Conservation (phyloP, 805 yeast genomes). For the Cyberlindnera sargentensis region DNA sequence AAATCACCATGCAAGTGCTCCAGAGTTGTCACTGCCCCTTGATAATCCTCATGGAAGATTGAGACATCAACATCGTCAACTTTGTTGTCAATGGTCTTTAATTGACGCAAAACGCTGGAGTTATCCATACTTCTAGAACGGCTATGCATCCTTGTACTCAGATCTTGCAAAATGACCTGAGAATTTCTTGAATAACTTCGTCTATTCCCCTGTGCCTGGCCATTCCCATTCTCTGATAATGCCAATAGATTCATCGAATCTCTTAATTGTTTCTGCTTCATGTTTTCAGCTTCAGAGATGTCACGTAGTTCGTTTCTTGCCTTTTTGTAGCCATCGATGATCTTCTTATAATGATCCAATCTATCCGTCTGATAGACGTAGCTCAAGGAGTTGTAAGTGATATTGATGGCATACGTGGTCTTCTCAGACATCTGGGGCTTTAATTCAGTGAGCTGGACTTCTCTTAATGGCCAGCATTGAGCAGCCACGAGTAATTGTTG, state of each 20-base stretch:
- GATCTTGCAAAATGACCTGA: constrained; percentile 41
- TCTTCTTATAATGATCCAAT: constrained; percentile 46
- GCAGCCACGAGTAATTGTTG: constrained; percentile 50
- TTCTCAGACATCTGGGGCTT: constrained; percentile 12
- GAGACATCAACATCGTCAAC: constrained; percentile 65
- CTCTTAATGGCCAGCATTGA: constrained; percentile 72
- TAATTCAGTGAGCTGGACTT: constrained; percentile 32
- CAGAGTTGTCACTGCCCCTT: constrained; percentile 32
- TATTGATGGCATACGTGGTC: constrained; percentile 34
- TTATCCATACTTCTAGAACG: constrained; percentile 46
- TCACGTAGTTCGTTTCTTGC: constrained; percentile 57
- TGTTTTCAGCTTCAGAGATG: constrained; percentile 43
- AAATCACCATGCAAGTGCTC: constrained; percentile 28
- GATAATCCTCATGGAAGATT: constrained; percentile 53
- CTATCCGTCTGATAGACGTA: constrained; percentile 58
- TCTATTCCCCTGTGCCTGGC: constrained; percentile 17
- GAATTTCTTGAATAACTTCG: constrained; percentile 26
- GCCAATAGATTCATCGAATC: constrained; percentile 39
- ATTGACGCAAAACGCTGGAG: constrained; percentile 34
- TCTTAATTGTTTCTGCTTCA: constrained; percentile 35
- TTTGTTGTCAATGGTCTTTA: constrained; percentile 50
- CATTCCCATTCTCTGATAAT: constrained; percentile 14
- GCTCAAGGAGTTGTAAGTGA: constrained; percentile 40
- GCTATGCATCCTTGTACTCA: constrained; percentile 56
- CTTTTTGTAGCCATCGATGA: constrained; percentile 48